Base-by-base conservation (phyloP, 2,329 filamentous ascomycete genomes). In the Thelonectria olida region DNA sequence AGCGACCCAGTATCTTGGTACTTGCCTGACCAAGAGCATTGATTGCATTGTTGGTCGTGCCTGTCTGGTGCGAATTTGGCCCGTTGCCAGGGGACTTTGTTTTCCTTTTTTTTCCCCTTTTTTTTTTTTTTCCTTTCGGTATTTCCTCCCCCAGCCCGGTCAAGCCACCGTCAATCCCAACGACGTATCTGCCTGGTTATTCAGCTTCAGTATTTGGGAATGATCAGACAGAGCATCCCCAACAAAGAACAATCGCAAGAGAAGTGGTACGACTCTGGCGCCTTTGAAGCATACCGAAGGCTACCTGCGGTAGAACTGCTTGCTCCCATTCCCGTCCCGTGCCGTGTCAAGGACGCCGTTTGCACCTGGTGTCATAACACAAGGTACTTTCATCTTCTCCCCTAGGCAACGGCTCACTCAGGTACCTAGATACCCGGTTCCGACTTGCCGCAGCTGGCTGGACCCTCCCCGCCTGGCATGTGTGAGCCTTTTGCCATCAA, bases 381-480 rank as follows among this genome's bases (percentile, higher is more conserved):
- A 13, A 49, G 45, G 45, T 49, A 34, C 45, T 17, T 39, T 8
- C 36, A 39, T 22, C 20, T 23, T 15, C 39, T 13, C 17, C 20
- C 10, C 6, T 23, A 8, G 39, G 10, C 17, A 19, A 34, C 44
- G 39, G 28, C 45, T 41, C 44, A 38, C 28, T 58, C 55, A 58
- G 48, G 55, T 58, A 58, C 55, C 53, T 48, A 58, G 48, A 48
- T 58, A 58, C 55, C 53, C 53, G 48, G 28, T 45, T 39, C 47
- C 41, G 39, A 47, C 48, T 58, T 58, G 55, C 55, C 54, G 54
- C 28, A 58, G 38, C 20, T 31, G 54, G 54, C 27, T 23, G 49
- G 45, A 19, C 15, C 25, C 51, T n/a, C n/a, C n/a, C n/a, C n/a
- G n/a, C 19, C 41, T 45, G 31, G 50, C 28, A 44, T n/a, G 15